A percentile compares a stretch with the other conserved stretches of the same genome.
Conservation (phyloP, 768 basidiomycete species). For the Boletus sp. region DNA sequence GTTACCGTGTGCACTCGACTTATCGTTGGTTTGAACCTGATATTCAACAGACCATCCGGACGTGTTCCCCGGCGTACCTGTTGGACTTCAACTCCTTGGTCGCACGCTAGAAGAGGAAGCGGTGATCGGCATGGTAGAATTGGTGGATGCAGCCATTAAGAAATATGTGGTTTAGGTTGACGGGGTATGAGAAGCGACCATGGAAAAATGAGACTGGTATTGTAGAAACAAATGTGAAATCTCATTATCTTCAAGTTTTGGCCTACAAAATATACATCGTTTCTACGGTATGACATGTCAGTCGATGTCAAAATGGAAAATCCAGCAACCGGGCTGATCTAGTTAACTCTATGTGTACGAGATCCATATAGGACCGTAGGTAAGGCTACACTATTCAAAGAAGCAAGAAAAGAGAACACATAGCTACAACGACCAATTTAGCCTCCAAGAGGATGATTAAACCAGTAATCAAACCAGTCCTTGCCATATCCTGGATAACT, state of each 20-base stretch:
- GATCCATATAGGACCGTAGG: not conserved
- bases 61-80: slow-evolving; percentile 43
- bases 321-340: not conserved
- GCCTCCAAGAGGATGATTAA: not conserved
- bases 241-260: too few species aligned
- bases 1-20: slow-evolving; percentile 11
- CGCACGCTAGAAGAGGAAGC: slow-evolving; percentile 52
- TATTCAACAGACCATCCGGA: slow-evolving; percentile 41
- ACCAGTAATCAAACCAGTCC: not conserved
- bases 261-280: too few species aligned
- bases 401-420: not conserved
- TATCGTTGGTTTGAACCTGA: not conserved
- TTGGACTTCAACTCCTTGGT: slow-evolving; percentile 49
- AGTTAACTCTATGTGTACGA: not conserved
- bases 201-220: not conserved
- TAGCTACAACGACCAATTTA: not conserved
- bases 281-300: too few species aligned
- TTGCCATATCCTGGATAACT: not conserved
- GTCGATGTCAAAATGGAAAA: not conserved
- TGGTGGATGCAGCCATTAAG: slow-evolving; percentile 40
- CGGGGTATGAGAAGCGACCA: not conserved
- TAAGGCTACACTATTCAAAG: slow-evolving; percentile 2
- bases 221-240: too few species aligned
- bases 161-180: slow-evolving; percentile 1
- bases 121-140: slow-evolving; percentile 47